Evolutionary conservation across 164 flowering plant species (phyloP).

Genomic region (Echeveria elegans): DNA sequence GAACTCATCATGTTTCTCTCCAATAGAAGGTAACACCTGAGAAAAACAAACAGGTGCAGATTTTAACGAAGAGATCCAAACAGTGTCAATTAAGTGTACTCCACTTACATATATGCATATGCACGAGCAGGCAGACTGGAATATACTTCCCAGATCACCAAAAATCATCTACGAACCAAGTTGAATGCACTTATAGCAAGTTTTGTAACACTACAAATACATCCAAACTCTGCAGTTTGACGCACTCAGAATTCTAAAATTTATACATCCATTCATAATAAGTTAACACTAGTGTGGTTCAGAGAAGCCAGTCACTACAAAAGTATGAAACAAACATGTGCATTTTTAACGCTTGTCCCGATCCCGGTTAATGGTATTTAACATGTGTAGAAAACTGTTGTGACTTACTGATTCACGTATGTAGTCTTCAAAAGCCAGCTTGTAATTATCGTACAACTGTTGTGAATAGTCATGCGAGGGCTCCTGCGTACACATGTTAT

Average conservation of each 20-base stretch:
- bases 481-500: constrained; percentile 91
- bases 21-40: constrained; percentile 12
- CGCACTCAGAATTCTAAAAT: background rate
- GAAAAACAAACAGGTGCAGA: background rate
- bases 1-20: constrained; percentile 26
- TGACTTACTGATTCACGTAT: constrained; percentile 52
- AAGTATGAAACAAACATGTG: background rate
- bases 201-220: too few relatives aligned
- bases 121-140: background rate
- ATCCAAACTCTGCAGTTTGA: background rate
- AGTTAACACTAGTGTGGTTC: too few relatives aligned
- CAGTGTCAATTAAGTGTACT: background rate
- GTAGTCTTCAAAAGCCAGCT: constrained; percentile 74
- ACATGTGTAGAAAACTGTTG: too few relatives aligned
- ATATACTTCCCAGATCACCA: too few relatives aligned
- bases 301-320: background rate
- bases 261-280: background rate
- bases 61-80: background rate
- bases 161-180: too few relatives aligned
- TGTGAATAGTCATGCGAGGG: constrained; percentile 89
- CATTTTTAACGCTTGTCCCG: background rate
- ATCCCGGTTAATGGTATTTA: background rate
- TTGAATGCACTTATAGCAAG: too few relatives aligned
- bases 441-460: constrained; percentile 73
- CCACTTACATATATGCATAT: background rate